Base-by-base conservation (phyloP, 2,329 filamentous ascomycete species). In the Botrytis deweyae region DNA sequence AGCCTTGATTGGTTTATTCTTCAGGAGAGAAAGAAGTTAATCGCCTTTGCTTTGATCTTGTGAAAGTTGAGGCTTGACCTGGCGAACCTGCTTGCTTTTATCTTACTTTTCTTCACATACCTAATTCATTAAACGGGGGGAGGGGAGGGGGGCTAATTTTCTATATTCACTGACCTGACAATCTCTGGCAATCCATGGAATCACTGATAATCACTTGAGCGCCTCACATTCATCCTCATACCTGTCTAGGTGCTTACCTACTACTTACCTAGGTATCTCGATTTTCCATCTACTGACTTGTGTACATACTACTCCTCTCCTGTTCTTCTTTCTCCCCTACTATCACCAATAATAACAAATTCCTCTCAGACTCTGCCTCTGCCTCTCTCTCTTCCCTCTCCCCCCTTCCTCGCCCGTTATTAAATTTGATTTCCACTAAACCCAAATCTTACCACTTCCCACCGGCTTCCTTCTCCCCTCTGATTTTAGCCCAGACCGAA, bases 371-470 rank as follows among this genome's bases (percentile, higher is more conserved):
- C 46, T 36, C 36, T 55, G 12, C 16, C 49, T n/a, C 10, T 3
- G 1, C 4, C 46, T 49, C 10, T 52, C 46, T 1, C 22, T 52
- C 46, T 25, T 14, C 25, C 3, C 46, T 52, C 46, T 12, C 46
- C 12, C 40, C 44, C n/a, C 67, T 70, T 46, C 59, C 38, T 25
- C 20, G 29, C 44, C 44, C 42, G n/a, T 66, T 52, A 25, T 59
- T 59, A 55, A 69, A 25, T 52, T 67, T 67, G 44, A 52, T 52
- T 52, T 40, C 64, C 64, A 67, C 44, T 67, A 52, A 52, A 67
- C 22, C 22, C 33, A 52, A 40, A 52, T 67, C 64, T 67, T 67
- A 9, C 64, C n/a, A 67, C 52, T 46, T 33, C 42, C 64, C 64
- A 67, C 44, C 64, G 64, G 44, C 64, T 67, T 38, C 46, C 18